A percentile compares a stretch with the other conserved stretches of the same genome.
phyloP scores from a whole-genome alignment of 2,329 filamentous ascomycete species.

The Calcarisporium arbuscula region DNA sequence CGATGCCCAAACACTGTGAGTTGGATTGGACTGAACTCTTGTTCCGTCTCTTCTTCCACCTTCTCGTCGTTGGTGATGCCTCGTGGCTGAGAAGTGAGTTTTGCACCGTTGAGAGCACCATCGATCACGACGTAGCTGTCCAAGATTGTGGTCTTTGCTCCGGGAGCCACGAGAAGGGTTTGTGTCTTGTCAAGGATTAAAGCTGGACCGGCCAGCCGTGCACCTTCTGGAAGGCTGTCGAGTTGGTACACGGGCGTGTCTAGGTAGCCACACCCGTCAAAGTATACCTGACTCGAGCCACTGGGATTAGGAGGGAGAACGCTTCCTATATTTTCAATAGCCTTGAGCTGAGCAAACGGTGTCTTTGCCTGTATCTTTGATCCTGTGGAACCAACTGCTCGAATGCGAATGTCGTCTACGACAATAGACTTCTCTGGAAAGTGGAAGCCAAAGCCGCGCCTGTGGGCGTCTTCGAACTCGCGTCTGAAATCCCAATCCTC shows the following conservation, averaged over 20 bases:
- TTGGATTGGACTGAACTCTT: slow-evolving; percentile 49
- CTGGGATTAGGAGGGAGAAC: slow-evolving; percentile 8
- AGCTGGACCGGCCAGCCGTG: slow-evolving; percentile 23
- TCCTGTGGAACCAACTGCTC: slow-evolving; percentile 24
- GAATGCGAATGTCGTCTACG: slow-evolving; percentile 36
- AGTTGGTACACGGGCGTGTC: slow-evolving; percentile 20
- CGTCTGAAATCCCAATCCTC: slow-evolving; percentile 17
- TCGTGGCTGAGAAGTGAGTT: too few relatives aligned
- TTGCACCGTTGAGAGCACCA: slow-evolving; percentile 5
- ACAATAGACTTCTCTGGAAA: slow-evolving; percentile 33
- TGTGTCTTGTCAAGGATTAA: slow-evolving; percentile 64
- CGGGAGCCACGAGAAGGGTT: slow-evolving; percentile 61
- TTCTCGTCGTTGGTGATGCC: slow-evolving; percentile 6
- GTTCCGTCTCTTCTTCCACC: too few relatives aligned
- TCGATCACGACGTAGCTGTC: slow-evolving; percentile 29
- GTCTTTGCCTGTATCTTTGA: slow-evolving; percentile 13
- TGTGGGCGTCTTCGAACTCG: slow-evolving; percentile 49
- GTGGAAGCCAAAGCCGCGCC: slow-evolving; percentile 70
- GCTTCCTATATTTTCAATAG: slow-evolving; percentile 4
- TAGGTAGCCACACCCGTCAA: slow-evolving; percentile 14
- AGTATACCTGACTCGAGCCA: slow-evolving; percentile 13
- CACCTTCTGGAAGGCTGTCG: slow-evolving; percentile 11
- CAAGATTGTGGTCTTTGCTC: slow-evolving; percentile 24
- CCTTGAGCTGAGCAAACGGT: slow-evolving; percentile 15
- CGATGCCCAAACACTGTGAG: slow-evolving; percentile 72